These are phyloP conservation scores for Pyropia haitanensis DNA, from an alignment of 23 red algal genomes.

Conservation along the genomic window DNA sequence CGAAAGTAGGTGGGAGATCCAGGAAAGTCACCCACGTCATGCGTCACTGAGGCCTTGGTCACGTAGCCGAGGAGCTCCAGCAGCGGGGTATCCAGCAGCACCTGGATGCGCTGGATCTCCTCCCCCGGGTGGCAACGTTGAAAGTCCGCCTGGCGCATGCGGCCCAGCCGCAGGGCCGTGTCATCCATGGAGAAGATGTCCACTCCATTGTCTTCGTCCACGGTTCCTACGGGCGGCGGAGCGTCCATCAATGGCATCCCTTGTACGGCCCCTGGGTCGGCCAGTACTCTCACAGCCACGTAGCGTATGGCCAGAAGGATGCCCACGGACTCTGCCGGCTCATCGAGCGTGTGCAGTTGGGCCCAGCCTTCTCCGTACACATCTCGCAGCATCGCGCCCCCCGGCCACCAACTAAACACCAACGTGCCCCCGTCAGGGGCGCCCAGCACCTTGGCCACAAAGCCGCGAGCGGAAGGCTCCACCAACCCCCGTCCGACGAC, in stretches of 20 bases:
- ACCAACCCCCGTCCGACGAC: conserved; percentile 2
- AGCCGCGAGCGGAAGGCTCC: not conserved
- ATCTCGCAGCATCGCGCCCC: not conserved
- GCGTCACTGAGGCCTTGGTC: no score
- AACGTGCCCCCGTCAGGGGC: conserved; percentile 2
- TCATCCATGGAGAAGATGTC: not conserved
- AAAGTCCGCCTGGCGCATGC: no score
- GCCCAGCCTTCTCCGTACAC: conserved; percentile 2
- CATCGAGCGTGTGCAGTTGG: not conserved
- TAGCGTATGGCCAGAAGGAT: not conserved
- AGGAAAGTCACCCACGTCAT: no score
- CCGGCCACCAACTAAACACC: not conserved
- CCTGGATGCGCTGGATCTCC: no score
- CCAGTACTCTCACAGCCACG: not conserved
- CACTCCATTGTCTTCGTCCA: not conserved
- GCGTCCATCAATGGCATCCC: not conserved
- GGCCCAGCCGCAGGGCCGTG: no score
- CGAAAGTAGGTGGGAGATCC: no score
- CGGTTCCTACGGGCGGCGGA: not conserved
- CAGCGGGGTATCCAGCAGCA: no score
- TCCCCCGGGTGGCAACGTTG: no score
- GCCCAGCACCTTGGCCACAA: not conserved
- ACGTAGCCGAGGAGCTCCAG: no score
- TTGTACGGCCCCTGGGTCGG: not conserved
- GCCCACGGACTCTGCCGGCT: not conserved